Evolutionary conservation across 2,329 filamentous ascomycete species (phyloP).

Genomic region (Sporothrix sp.): DNA sequence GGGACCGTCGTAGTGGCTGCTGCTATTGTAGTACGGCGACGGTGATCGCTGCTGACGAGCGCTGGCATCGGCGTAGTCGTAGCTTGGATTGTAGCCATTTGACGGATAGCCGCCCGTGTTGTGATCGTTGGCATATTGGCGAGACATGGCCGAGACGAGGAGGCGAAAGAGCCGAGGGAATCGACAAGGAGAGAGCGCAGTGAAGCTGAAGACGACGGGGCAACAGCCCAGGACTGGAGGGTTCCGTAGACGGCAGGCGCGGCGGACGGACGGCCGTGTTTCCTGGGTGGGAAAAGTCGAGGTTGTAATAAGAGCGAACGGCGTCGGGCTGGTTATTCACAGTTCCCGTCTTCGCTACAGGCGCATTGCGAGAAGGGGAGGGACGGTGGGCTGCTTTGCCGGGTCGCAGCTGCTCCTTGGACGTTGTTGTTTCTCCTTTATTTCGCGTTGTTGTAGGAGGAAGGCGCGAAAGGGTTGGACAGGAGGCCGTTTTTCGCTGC

Average conservation of each 20-base stretch:
- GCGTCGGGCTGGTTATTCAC: neutral
- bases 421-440: neutral
- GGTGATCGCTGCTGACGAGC: neutral
- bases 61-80: conserved; percentile 6
- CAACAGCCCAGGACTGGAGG: neutral
- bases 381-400: conserved; percentile 5
- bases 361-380: neutral
- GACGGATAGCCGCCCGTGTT: conserved; percentile 20
- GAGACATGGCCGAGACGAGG: conserved; percentile 18
- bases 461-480: neutral
- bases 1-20: conserved; percentile 23
- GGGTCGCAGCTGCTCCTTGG: neutral
- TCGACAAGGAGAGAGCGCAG: neutral
- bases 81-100: conserved; percentile 8
- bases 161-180: neutral
- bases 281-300: neutral
- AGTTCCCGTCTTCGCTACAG: neutral
- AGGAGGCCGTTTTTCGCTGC: neutral
- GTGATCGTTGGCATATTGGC: conserved; percentile 29
- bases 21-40: conserved; percentile 4
- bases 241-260: neutral
- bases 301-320: too few species aligned
- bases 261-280: neutral
- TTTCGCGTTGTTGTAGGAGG: neutral
- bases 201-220: neutral